Evolutionary conservation across 1,284 basidiomycete genomes (phyloP).

Genomic region (Neonothopanus nambi): DNA sequence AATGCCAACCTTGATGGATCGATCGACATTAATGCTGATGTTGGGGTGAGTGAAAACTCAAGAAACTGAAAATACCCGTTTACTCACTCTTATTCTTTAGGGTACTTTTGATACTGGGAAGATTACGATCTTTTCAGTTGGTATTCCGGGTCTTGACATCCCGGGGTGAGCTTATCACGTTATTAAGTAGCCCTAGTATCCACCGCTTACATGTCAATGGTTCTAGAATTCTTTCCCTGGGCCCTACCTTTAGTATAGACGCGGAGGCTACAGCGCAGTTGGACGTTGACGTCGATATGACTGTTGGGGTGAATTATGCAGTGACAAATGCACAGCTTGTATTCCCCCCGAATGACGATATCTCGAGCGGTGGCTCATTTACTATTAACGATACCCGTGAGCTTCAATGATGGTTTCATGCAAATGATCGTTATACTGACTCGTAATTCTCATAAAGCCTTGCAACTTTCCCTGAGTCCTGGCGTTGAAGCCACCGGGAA

Average conservation of each 20-base stretch:
- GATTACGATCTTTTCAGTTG: slow-evolving; percentile 15
- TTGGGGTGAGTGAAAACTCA: not conserved
- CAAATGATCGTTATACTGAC: not conserved
- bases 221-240: slow-evolving; percentile 17
- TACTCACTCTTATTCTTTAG: not conserved
- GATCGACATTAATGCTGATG: slow-evolving; percentile 6
- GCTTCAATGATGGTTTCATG: slow-evolving; percentile 16
- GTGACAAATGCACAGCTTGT: slow-evolving; percentile 24
- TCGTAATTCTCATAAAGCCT: slow-evolving; percentile 22
- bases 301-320: slow-evolving; percentile 20
- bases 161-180: slow-evolving; percentile 12
- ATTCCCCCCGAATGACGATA: slow-evolving; percentile 38
- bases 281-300: slow-evolving; percentile 12
- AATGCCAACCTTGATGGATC: slow-evolving; percentile 15
- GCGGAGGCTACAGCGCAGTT: slow-evolving; percentile 15
- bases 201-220: not conserved
- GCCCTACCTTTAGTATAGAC: slow-evolving; percentile 14
- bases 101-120: slow-evolving; percentile 14
- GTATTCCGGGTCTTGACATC: slow-evolving; percentile 19
- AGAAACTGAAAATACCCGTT: not conserved
- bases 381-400: slow-evolving; percentile 33
- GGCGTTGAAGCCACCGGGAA: slow-evolving; percentile 32
- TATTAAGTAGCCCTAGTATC: not conserved
- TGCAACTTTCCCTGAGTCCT: slow-evolving; percentile 36
- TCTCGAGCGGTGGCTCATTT: slow-evolving; percentile 28